These are phyloP conservation scores for Skeletonema menzelii DNA, from an alignment of 108 stramenopile species.

Conservation along the genomic window DNA sequence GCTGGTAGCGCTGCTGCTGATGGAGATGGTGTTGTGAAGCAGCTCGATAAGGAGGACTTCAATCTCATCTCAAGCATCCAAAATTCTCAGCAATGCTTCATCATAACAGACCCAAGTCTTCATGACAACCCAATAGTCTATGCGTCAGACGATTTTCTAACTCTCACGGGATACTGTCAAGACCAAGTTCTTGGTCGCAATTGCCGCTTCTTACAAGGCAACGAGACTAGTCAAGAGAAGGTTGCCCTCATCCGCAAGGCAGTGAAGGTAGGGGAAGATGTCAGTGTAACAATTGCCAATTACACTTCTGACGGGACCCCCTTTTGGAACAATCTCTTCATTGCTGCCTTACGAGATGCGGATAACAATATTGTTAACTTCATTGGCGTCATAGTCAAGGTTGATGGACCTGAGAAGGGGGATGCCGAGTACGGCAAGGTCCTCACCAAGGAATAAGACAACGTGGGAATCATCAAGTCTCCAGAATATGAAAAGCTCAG, in stretches of 20 bases:
- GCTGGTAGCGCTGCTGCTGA: slow-evolving; percentile 23
- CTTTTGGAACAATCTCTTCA: slow-evolving; percentile 99
- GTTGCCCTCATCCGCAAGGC: slow-evolving; percentile 85
- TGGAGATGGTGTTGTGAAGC: slow-evolving; percentile 19
- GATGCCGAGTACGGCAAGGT: slow-evolving; percentile 74
- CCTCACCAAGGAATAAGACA: slow-evolving; percentile 2
- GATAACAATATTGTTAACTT: slow-evolving; percentile 93
- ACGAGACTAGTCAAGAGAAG: slow-evolving; percentile 81
- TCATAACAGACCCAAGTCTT: slow-evolving; percentile 94
- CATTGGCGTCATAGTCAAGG: slow-evolving; percentile 91
- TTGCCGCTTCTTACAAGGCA: slow-evolving; percentile 96
- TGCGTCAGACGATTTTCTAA: slow-evolving; percentile 84
- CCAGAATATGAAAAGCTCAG: background rate
- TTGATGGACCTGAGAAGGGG: slow-evolving; percentile 65
- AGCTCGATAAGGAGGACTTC: slow-evolving; percentile 85
- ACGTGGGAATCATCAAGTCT: background rate
- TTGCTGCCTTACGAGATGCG: slow-evolving; percentile 93
- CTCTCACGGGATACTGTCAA: slow-evolving; percentile 92
- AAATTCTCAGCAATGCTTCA: slow-evolving; percentile 91
- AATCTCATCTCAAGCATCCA: slow-evolving; percentile 88
- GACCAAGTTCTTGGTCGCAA: slow-evolving; percentile 93
- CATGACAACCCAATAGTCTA: slow-evolving; percentile 96
- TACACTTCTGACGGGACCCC: slow-evolving; percentile 94
- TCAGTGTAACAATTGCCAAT: slow-evolving; percentile 90
- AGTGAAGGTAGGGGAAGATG: slow-evolving; percentile 79